A percentile compares a stretch with the other conserved stretches of the same genome.
These are phyloP conservation scores for Malus sieversii DNA, from an alignment of 306 rosid genomes.

Conservation along the genomic window DNA sequence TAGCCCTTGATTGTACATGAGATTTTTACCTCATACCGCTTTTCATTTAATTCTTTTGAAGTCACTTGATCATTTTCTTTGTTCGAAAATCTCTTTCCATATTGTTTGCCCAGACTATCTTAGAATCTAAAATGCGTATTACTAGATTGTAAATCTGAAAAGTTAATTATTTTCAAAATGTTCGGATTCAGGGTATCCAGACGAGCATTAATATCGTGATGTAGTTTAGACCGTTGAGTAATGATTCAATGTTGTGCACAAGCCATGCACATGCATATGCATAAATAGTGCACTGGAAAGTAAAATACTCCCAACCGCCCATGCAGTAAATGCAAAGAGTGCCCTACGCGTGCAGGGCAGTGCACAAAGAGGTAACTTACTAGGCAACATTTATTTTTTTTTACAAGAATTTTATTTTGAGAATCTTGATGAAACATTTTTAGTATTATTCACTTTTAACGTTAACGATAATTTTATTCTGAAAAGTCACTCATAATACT, in stretches of 20 bases:
- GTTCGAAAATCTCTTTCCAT: neutral
- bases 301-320: neutral
- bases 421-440: too few relatives aligned
- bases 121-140: neutral
- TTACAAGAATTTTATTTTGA: too few relatives aligned
- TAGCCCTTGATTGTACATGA: too few relatives aligned
- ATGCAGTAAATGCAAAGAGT: neutral
- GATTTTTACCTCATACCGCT: too few relatives aligned
- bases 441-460: too few relatives aligned
- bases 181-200: neutral
- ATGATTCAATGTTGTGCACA: neutral
- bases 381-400: neutral
- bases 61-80: neutral
- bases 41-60: neutral
- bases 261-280: neutral
- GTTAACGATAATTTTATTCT: accelerated
- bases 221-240: neutral
- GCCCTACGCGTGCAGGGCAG: neutral
- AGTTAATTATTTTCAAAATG: neutral
- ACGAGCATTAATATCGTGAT: neutral
- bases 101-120: too few relatives aligned
- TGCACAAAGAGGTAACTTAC: neutral
- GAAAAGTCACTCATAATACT: too few relatives aligned
- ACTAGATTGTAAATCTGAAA: neutral
- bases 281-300: neutral